Evolutionary conservation across 345 rosid species (phyloP), one percentile per base, ranked within the genome.

Genomic region (Citrus cavaleriei): DNA sequence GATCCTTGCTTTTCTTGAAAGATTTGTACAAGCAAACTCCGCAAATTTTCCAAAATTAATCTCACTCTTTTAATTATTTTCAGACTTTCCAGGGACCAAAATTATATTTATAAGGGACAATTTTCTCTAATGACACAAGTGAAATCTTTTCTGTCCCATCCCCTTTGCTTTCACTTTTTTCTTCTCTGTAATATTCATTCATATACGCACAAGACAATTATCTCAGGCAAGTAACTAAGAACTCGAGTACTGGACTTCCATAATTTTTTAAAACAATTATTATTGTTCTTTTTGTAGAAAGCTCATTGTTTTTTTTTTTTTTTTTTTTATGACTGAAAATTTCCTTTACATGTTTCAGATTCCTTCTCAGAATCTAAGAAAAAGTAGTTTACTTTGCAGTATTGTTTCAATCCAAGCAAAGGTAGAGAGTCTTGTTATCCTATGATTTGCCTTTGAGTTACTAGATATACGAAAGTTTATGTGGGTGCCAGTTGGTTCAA

Each of bases 311-410:
- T 40, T 2, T 7, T 22, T 5, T 28, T 27, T 28, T 28, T 0
- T 14, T 69, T 13, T 55, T 12, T 38, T 38, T 38, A 38, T 37
- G 40, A 68, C 60, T 62, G 38, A 77, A 46, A 46, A 74, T 55
- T 54, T 74, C 72, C 58, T 84, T 79, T 55, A 74, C 57, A 32
- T 82, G 83, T 46, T 81, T 82, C 83, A 87, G 89, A 83, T 79
- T 57, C 64, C 71, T 55, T 54, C 65, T 61, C 59, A 68, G 71
- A 75, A 81, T 79, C 83, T 12, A 22, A 66, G 35, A 68, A 67
- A 64, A 65, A 67, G 57, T 66, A 12, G 49, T 30, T 21, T 38
- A 54, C 74, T 79, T 37, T 38, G 74, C 35, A 37, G 51, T 46
- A 49, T 14, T 60, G 55, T 57, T 73, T 37, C 32, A 59, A 46